Percentiles rank a stretch among this genome's conserved stretches.
Evolutionary conservation across 2,329 filamentous ascomycete genomes (phyloP).

Genomic region (Aspergillus arachidicola): DNA sequence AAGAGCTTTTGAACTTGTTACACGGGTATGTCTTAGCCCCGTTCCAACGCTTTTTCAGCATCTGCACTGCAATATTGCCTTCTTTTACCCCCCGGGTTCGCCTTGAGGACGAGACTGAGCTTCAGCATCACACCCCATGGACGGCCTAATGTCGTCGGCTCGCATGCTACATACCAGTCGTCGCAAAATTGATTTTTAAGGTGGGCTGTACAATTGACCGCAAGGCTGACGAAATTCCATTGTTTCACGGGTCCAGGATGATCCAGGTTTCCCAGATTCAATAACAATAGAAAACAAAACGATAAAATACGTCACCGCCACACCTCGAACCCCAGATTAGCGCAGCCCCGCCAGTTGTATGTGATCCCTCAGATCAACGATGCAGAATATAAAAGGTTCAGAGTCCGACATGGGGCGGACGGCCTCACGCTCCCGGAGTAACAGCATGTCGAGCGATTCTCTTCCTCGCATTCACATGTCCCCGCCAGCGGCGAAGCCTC

Average conservation of each 20-base stretch:
- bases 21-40: constrained; percentile 16
- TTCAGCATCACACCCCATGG: not conserved
- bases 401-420: constrained; percentile 34
- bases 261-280: constrained; percentile 1
- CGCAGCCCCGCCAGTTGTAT: constrained; percentile 1
- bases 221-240: constrained; percentile 12
- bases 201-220: constrained; percentile 11
- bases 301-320: not conserved
- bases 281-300: not conserved
- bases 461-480: constrained; percentile 51
- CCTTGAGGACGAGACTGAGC: not conserved
- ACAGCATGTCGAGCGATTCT: constrained; percentile 43
- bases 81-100: not conserved
- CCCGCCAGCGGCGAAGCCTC: constrained; percentile 72
- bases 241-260: constrained; percentile 9
- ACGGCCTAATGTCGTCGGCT: constrained; percentile 10
- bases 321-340: not conserved
- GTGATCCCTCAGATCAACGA: constrained; percentile 22
- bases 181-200: constrained; percentile 9
- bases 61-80: not conserved
- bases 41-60: not conserved
- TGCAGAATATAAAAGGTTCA: constrained; percentile 34
- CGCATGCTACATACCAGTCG: constrained; percentile 3
- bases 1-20: constrained; percentile 7
- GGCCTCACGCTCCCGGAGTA: constrained; percentile 40